These are phyloP conservation scores for Moricandia arvensis DNA, from an alignment of 345 rosid species.

Conservation along the genomic window DNA sequence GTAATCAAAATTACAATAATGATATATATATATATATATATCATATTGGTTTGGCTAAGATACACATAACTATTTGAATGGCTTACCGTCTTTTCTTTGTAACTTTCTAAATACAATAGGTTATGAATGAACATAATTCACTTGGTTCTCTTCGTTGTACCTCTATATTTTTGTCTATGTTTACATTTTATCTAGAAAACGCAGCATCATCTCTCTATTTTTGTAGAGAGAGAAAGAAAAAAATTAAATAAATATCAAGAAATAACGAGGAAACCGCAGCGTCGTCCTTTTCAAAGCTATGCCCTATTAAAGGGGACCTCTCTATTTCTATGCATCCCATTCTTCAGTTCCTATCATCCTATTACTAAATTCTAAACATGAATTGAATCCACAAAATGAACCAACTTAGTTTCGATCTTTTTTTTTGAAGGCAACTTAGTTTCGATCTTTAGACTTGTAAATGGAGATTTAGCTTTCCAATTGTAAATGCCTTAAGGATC, in stretches of 20 bases:
- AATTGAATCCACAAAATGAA: background rate
- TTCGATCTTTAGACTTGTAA: background rate
- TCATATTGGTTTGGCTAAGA: background rate
- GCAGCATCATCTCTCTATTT: background rate
- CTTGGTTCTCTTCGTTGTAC: no score
- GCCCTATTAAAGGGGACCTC: slow-evolving; percentile 36
- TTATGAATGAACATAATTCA: no score
- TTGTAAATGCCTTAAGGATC: background rate
- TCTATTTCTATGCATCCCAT: slow-evolving; percentile 20
- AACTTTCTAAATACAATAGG: background rate
- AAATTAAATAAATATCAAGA: slow-evolving; percentile 15
- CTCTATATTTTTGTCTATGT: background rate
- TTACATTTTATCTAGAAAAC: background rate
- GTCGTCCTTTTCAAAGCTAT: slow-evolving; percentile 39
- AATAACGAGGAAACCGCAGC: slow-evolving; percentile 31
- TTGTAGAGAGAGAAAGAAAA: background rate
- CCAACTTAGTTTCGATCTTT: background rate
- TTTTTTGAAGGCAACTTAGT: no score
- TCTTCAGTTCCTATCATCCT: slow-evolving; percentile 11
- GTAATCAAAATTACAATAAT: background rate
- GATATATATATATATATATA: no score
- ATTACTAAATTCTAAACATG: background rate
- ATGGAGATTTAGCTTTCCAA: background rate
- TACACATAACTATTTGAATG: slow-evolving; percentile 17
- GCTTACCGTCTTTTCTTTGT: background rate